Evolutionary conservation across 768 basidiomycete species (phyloP).

Genomic region (Gloeophyllum trabeum): DNA sequence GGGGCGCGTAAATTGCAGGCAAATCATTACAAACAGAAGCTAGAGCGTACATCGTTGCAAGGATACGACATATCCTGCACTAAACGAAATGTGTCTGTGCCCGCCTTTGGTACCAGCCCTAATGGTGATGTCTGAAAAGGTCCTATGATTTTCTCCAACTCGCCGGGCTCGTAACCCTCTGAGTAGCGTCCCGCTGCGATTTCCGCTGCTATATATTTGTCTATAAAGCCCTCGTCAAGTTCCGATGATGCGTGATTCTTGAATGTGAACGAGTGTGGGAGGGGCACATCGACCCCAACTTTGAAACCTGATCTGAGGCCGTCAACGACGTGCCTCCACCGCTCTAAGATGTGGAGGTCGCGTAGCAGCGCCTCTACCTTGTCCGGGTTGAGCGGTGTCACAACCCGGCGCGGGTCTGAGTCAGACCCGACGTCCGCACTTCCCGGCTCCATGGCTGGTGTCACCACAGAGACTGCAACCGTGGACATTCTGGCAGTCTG

Average conservation of each 20-base stretch:
- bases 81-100: slow-evolving; percentile 13
- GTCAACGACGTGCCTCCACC: slow-evolving; percentile 18
- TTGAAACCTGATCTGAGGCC: slow-evolving; percentile 25
- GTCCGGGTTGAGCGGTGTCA: slow-evolving; percentile 18
- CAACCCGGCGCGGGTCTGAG: slow-evolving; percentile 18
- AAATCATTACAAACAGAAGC: neutral
- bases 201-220: slow-evolving; percentile 7
- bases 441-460: slow-evolving; percentile 13
- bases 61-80: slow-evolving; percentile 21
- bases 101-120: slow-evolving; percentile 23
- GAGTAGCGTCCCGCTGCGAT: neutral
- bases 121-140: slow-evolving; percentile 29
- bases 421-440: slow-evolving; percentile 14
- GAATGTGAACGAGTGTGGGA: neutral
- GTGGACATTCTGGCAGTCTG: slow-evolving; percentile 15
- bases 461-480: slow-evolving; percentile 19
- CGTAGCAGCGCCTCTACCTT: slow-evolving; percentile 7
- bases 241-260: slow-evolving; percentile 2
- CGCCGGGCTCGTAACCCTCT: neutral
- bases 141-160: slow-evolving; percentile 21
- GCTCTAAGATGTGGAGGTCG: slow-evolving; percentile 7
- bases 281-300: slow-evolving; percentile 17
- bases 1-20: neutral
- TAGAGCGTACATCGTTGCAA: neutral
- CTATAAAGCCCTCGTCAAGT: neutral